A percentile compares a stretch with the other conserved stretches of the same genome.
These are phyloP conservation scores for Coemansia erecta DNA, from an alignment of 192 early-diverging fungal genomes.

Conservation along the genomic window DNA sequence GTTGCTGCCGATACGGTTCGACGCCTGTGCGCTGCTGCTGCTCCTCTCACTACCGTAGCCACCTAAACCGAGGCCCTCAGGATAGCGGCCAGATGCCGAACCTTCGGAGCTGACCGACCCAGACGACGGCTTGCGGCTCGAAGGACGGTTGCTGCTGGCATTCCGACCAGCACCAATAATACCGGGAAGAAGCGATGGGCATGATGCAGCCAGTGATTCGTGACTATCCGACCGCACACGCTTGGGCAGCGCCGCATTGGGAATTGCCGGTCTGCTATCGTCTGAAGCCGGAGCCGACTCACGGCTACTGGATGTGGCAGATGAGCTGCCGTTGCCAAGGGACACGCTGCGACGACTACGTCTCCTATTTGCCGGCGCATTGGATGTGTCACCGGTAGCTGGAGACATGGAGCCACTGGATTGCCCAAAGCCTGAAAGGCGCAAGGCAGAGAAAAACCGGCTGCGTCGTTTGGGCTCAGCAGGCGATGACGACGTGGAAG, in stretches of 20 bases:
- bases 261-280: too few relatives aligned
- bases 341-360: constrained; percentile 31
- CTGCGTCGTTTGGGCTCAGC: constrained; percentile 37
- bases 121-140: constrained; percentile 11
- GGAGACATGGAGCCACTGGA: too few relatives aligned
- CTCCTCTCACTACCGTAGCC: background rate
- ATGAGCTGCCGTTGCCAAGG: constrained; percentile 14
- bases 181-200: constrained; percentile 21
- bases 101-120: constrained; percentile 5
- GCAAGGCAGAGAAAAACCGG: constrained; percentile 34
- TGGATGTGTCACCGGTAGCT: too few relatives aligned
- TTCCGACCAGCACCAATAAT: background rate
- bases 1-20: constrained; percentile 6
- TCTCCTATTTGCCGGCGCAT: background rate
- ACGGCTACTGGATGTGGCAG: background rate
- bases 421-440: constrained; percentile 13
- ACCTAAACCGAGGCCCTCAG: constrained; percentile 14
- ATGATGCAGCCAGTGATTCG: constrained; percentile 33
- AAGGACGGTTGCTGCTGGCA: background rate
- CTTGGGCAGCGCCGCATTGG: background rate
- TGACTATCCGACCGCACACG: constrained; percentile 10
- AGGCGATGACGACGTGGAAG: background rate
- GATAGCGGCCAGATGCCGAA: constrained; percentile 28
- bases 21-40: background rate
- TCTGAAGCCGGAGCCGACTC: background rate